Conservation (phyloP, 1,284 basidiomycete genomes). For the Cutaneotrichosporon dermatis region DNA sequence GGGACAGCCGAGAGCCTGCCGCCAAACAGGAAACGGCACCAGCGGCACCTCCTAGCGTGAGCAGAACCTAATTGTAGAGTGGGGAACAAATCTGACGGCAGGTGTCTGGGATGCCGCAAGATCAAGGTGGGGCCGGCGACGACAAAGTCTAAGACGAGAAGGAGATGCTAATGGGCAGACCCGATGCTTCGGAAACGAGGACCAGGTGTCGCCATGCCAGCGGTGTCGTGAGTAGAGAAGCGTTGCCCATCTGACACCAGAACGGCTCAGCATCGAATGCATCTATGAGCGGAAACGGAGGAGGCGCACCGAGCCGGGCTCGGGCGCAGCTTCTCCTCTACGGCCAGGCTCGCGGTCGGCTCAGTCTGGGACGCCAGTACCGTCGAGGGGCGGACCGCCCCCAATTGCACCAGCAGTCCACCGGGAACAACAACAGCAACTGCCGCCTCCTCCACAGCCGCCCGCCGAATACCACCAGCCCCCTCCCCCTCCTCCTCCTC, state of each 20-base stretch:
- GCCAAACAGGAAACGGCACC: conserved; percentile 3
- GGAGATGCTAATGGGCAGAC: background rate
- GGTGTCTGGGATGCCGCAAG: conserved; percentile 4
- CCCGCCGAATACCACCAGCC: background rate
- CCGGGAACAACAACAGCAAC: no score
- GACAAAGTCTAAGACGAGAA: no score
- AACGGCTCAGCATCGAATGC: conserved; percentile 3
- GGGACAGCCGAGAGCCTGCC: background rate
- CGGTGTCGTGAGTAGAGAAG: background rate
- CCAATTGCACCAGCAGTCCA: no score
- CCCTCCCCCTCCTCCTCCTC: no score
- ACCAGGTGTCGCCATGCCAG: background rate
- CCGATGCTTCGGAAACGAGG: conserved; percentile 2
- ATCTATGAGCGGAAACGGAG: conserved; percentile 5
- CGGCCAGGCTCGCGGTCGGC: no score
- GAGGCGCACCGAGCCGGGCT: background rate
- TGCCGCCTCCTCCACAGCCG: background rate
- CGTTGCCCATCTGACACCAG: background rate
- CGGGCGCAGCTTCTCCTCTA: no score
- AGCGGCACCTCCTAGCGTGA: conserved; percentile 5
- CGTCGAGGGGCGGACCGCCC: no score
- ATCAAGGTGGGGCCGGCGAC: background rate
- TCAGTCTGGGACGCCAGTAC: no score
- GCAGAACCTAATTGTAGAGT: background rate
- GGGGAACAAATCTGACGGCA: background rate